Conservation (phyloP, 1,284 basidiomycete genomes). For the Meripilus lineatus region DNA sequence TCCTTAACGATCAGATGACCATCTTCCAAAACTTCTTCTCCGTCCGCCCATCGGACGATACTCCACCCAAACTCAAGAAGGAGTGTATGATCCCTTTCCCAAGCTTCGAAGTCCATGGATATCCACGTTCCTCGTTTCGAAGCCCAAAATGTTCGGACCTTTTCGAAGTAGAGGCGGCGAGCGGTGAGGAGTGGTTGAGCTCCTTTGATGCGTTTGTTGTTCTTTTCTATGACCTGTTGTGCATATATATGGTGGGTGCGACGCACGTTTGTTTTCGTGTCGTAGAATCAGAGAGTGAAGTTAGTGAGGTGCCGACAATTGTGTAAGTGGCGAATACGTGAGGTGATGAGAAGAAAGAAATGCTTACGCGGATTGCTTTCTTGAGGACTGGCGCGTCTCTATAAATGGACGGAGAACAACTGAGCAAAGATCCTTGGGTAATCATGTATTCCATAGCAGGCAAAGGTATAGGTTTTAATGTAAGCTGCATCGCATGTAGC, state of each 20-base stretch:
- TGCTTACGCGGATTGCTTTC: conserved; percentile 50
- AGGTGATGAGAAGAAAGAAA: conserved; percentile 1
- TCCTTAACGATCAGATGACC: conserved; percentile 70
- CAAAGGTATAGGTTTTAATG: conserved; percentile 56
- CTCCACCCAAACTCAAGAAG: conserved; percentile 79
- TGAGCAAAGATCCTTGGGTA: conserved; percentile 46
- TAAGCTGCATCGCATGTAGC: conserved; percentile 70
- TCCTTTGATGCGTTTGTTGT: conserved; percentile 72
- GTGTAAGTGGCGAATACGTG: conserved; percentile 1
- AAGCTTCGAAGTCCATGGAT: conserved; percentile 75
- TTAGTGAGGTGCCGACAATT: not conserved
- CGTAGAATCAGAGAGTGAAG: conserved; percentile 1
- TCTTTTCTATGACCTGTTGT: conserved; percentile 68
- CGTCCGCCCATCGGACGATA: conserved; percentile 49
- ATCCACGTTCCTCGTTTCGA: conserved; percentile 63
- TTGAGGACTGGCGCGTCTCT: conserved; percentile 48
- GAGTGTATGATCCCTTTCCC: conserved; percentile 67
- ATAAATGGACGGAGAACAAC: conserved; percentile 55
- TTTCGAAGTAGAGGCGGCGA: conserved; percentile 61
- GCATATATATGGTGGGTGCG: conserved; percentile 4
- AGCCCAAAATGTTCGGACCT: conserved; percentile 56
- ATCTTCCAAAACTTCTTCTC: conserved; percentile 36
- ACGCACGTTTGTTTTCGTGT: not conserved
- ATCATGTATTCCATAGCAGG: conserved; percentile 72
- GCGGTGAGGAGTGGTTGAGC: conserved; percentile 42